Evolutionary conservation across 352 stramenopile genomes (phyloP).

Genomic region (Pythium angustatum): DNA sequence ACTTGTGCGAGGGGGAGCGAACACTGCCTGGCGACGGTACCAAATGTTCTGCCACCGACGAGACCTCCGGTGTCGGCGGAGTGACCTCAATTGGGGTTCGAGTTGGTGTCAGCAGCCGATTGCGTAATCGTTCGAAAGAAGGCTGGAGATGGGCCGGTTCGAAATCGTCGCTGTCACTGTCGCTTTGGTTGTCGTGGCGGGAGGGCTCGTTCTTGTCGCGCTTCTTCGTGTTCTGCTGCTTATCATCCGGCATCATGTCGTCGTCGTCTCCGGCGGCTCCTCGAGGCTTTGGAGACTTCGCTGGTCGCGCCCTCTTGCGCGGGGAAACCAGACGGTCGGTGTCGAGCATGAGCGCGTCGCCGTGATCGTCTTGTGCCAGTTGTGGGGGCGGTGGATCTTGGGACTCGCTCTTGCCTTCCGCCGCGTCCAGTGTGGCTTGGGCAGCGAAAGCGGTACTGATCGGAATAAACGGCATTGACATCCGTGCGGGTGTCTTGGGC

Average conservation of each 20-base stretch:
- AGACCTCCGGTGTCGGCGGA: neutral
- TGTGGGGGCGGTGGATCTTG: neutral
- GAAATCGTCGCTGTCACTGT: constrained; percentile 10
- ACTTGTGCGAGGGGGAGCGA: neutral
- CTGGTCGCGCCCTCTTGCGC: neutral
- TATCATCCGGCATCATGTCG: neutral
- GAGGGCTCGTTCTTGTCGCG: neutral
- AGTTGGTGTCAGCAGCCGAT: neutral
- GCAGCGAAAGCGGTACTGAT: neutral
- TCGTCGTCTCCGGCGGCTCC: neutral
- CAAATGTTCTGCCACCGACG: neutral
- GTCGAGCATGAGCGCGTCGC: neutral
- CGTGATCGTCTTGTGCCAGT: neutral
- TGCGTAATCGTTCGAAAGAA: neutral
- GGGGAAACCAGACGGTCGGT: too few species aligned
- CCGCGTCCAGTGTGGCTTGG: neutral
- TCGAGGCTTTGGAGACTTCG: neutral
- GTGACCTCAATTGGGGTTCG: neutral
- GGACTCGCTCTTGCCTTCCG: too few species aligned
- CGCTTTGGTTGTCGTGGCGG: too few species aligned
- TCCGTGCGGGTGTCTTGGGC: neutral
- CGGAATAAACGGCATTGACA: neutral
- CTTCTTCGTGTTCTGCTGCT: neutral
- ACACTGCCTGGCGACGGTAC: neutral
- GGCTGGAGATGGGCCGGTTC: neutral